These are phyloP conservation scores for Hypholoma fasciculare DNA, from an alignment of 768 basidiomycete species.

Conservation along the genomic window DNA sequence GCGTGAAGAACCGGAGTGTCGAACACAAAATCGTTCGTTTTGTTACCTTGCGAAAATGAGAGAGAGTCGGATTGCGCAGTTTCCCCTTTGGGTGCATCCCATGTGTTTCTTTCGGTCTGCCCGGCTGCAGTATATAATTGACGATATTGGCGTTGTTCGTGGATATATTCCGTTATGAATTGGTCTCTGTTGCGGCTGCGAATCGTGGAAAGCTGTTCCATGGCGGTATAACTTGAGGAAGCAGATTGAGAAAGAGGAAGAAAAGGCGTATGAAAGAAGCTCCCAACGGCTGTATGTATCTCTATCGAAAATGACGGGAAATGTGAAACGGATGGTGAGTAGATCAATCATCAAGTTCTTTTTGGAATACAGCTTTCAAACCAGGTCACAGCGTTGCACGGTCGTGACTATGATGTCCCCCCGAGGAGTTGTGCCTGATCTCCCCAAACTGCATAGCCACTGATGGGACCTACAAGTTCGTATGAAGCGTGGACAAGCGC, in stretches of 20 bases:
- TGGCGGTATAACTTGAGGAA: neutral
- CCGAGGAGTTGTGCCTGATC: no score
- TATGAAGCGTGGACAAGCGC: no score
- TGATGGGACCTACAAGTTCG: no score
- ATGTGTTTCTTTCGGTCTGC: slow-evolving; percentile 26
- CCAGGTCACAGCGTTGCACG: neutral
- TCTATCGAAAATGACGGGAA: no score
- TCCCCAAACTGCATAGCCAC: no score
- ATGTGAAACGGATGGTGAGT: neutral
- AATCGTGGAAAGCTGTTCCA: slow-evolving; percentile 25
- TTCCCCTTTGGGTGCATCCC: slow-evolving; percentile 19
- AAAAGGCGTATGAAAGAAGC: no score
- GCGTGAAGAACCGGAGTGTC: slow-evolving; percentile 59
- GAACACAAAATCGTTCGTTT: slow-evolving; percentile 34
- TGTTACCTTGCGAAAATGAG: neutral
- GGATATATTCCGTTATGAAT: slow-evolving; percentile 47
- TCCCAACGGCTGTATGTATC: no score
- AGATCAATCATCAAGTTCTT: no score
- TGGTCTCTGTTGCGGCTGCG: slow-evolving; percentile 41
- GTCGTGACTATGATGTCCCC: no score
- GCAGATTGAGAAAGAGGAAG: no score
- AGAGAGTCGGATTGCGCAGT: neutral
- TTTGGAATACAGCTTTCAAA: neutral
- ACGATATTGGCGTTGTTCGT: slow-evolving; percentile 45
- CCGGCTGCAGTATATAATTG: slow-evolving; percentile 46